phyloP scores from a whole-genome alignment of 441 rosid genomes.

The Pelargonium cotyledonis region DNA sequence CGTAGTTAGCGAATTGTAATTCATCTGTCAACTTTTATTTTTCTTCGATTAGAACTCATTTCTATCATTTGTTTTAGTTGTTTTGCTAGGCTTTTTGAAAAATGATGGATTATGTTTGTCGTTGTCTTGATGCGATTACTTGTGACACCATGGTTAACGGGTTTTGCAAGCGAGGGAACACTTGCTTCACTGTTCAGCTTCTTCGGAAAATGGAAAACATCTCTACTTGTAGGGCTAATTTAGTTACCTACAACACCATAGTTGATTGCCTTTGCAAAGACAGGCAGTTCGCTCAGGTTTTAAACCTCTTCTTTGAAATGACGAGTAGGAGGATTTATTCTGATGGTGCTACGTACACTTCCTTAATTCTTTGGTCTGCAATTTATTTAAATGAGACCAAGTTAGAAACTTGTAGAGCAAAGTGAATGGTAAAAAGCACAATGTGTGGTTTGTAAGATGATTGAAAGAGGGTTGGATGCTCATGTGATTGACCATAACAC shows the following conservation, averaged over 20 bases:
- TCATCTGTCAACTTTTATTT: too few relatives aligned
- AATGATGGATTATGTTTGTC: too few relatives aligned
- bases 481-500: too few relatives aligned
- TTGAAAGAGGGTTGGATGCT: too few relatives aligned
- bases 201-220: conserved; percentile 22
- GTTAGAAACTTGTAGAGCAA: conserved; percentile 2
- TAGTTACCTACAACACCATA: conserved; percentile 16
- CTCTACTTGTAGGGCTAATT: conserved; percentile 9
- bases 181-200: conserved; percentile 18
- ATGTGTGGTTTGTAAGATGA: too few relatives aligned
- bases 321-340: conserved; percentile 16
- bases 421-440: not conserved
- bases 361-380: conserved; percentile 29
- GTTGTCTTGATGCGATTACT: conserved; percentile 15
- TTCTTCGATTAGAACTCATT: too few relatives aligned
- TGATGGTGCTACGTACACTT: conserved; percentile 20
- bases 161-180: conserved; percentile 17
- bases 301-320: conserved; percentile 22
- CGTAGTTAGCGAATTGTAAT: too few relatives aligned
- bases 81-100: too few relatives aligned
- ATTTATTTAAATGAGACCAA: conserved; percentile 14
- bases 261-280: conserved; percentile 26
- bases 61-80: too few relatives aligned
- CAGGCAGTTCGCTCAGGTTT: conserved; percentile 19
- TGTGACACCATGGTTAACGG: conserved; percentile 20